Evolutionary conservation across 2,329 filamentous ascomycete species (phyloP).

Genomic region (Scopulariopsis brevicaulis): DNA sequence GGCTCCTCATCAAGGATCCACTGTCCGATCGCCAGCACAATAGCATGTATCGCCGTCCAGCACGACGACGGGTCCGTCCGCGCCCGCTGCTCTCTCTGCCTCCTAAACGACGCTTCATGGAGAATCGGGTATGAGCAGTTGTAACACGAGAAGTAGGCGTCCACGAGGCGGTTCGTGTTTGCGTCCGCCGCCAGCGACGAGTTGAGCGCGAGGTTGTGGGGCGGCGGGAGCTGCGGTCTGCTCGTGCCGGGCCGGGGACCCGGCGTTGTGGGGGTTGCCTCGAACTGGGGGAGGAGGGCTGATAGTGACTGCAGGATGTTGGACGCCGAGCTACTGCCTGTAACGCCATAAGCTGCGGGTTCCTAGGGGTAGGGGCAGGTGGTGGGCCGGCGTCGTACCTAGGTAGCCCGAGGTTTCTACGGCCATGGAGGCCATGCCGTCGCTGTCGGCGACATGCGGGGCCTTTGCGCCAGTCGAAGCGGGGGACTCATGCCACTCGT

Average conservation of each 20-base stretch:
- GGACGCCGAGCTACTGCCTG: constrained; percentile 16
- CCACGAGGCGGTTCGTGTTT: constrained; percentile 16
- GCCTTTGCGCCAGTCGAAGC: constrained; percentile 3
- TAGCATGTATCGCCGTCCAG: constrained; percentile 19
- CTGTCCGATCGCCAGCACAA: constrained; percentile 24
- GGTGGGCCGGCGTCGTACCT: constrained; percentile 5
- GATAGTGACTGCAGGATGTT: constrained; percentile 13
- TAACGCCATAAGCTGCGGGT: not conserved
- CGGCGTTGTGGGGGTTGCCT: not conserved
- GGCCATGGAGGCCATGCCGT: constrained; percentile 14
- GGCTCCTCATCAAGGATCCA: constrained; percentile 16
- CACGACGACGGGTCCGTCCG: constrained; percentile 6
- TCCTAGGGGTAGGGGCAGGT: not conserved
- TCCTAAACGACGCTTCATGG: constrained; percentile 32
- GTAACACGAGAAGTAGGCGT: constrained; percentile 30
- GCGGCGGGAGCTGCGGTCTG: not conserved
- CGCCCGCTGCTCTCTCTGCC: constrained; percentile 12
- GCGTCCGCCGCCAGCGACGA: constrained; percentile 4
- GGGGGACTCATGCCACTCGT: not conserved
- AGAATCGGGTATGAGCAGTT: constrained; percentile 33
- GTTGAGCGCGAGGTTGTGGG: not conserved
- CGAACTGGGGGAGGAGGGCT: constrained; percentile 1
- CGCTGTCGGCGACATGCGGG: constrained; percentile 7
- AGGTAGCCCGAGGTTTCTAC: constrained; percentile 13
- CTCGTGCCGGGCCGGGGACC: not conserved